A percentile compares a stretch with the other conserved stretches of the same genome.
phyloP scores from a whole-genome alignment of 1,284 basidiomycete genomes.

The Ceratobasidium sp. region DNA sequence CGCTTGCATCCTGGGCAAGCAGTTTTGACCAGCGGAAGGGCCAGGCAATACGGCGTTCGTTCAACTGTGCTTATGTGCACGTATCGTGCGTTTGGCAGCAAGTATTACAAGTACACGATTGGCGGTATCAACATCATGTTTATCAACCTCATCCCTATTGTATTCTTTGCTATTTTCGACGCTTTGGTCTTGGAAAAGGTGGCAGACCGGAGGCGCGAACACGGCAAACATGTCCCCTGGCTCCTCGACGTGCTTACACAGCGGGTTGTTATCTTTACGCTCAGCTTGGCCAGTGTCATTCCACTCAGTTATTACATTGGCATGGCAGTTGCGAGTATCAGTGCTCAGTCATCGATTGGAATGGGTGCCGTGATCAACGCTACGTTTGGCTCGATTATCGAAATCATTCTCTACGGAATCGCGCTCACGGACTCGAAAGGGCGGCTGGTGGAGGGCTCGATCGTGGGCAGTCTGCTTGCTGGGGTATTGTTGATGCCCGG shows the following conservation, averaged over 20 bases:
- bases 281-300: constrained; percentile 91
- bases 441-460: constrained; percentile 94
- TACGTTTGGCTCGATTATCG: constrained; percentile 97
- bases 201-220: constrained; percentile 64
- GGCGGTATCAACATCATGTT: constrained; percentile 99
- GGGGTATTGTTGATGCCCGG: constrained; percentile 98
- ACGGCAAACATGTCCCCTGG: constrained; percentile 63
- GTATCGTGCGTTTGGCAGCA: constrained; percentile 87
- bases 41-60: constrained; percentile 43
- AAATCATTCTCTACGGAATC: constrained; percentile 93
- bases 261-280: constrained; percentile 82
- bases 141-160: constrained; percentile 92
- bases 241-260: constrained; percentile 76
- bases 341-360: constrained; percentile 96
- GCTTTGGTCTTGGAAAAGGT: constrained; percentile 76
- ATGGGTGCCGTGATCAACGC: constrained; percentile 99
- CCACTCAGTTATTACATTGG: constrained; percentile 99
- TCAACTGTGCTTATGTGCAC: constrained; percentile 94
- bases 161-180: constrained; percentile 96
- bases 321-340: constrained; percentile 99
- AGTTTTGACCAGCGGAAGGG: constrained; percentile 72
- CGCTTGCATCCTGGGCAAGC: constrained; percentile 73
- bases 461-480: constrained; percentile 92
- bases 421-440: constrained; percentile 91
- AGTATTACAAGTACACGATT: constrained; percentile 99